Evolutionary conservation across 179 eudicot genomes (phyloP).

Genomic region (Nepenthes alata): DNA sequence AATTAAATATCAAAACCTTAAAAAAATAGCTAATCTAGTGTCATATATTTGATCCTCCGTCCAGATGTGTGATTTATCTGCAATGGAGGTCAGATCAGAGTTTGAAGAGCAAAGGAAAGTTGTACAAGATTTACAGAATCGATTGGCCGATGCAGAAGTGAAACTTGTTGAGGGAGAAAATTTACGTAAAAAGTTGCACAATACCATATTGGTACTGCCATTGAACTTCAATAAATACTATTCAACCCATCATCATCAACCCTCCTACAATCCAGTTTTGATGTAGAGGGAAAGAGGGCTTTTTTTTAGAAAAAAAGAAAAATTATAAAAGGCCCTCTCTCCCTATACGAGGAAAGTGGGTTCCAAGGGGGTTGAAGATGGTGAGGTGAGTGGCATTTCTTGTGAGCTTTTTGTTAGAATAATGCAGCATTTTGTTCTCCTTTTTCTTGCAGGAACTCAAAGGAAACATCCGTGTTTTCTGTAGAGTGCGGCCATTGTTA

Average conservation of each 20-base stretch:
- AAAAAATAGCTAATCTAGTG: not conserved
- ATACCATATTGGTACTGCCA: slow-evolving; percentile 70
- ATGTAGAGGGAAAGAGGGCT: too few species aligned
- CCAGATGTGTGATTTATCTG: slow-evolving; percentile 65
- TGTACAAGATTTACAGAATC: slow-evolving; percentile 54
- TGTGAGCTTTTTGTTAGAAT: too few species aligned
- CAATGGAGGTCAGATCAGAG: slow-evolving; percentile 49
- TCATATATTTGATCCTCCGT: slow-evolving; percentile 6
- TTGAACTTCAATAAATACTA: not conserved
- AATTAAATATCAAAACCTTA: not conserved
- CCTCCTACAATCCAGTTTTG: too few species aligned
- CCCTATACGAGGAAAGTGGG: too few species aligned
- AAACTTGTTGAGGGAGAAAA: slow-evolving; percentile 84
- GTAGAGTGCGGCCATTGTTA: slow-evolving; percentile 77
- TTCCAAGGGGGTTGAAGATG: too few species aligned
- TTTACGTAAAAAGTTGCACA: slow-evolving; percentile 81
- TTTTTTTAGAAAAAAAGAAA: too few species aligned
- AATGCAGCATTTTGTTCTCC: not conserved
- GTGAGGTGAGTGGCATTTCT: too few species aligned
- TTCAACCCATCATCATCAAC: too few species aligned
- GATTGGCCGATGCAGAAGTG: slow-evolving; percentile 67
- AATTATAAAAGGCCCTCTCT: too few species aligned
- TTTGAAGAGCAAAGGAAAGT: slow-evolving; percentile 57
- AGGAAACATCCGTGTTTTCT: slow-evolving; percentile 92
- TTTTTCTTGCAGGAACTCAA: slow-evolving; percentile 58